These are phyloP conservation scores for Debaryomycetaceae sp. DNA, from an alignment of 1,139 yeast genomes.

Conservation along the genomic window DNA sequence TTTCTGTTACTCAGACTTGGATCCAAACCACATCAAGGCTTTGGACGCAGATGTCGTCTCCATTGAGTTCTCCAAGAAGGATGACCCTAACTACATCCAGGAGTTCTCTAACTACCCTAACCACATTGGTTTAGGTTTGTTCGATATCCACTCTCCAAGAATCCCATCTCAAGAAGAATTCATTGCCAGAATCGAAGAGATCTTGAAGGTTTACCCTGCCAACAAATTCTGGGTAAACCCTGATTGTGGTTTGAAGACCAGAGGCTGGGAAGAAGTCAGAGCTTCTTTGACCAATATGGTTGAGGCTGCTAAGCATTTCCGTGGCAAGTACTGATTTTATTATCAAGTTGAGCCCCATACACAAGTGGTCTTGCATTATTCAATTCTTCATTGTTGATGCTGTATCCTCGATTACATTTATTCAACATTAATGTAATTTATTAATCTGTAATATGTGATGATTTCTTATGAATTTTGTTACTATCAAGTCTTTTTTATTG, in stretches of 20 bases:
- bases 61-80: conserved; percentile 99
- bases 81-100: conserved; percentile 95
- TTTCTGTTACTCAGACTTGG: conserved; percentile 99
- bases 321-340: conserved; percentile 48
- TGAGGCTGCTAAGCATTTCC: conserved; percentile 95
- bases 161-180: conserved; percentile 97
- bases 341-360: conserved; percentile 13
- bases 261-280: conserved; percentile 89
- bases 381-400: conserved; percentile 41
- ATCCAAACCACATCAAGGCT: conserved; percentile 99
- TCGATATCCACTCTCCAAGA: conserved; percentile 99
- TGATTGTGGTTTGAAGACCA: conserved; percentile 99
- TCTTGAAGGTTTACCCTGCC: conserved; percentile 95
- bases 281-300: conserved; percentile 96
- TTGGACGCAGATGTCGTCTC: conserved; percentile 99
- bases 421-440: conserved; percentile 65
- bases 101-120: conserved; percentile 98
- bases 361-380: conserved; percentile 24
- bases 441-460: conserved; percentile 16
- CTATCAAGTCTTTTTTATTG: conserved; percentile 18
- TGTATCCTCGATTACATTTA: conserved; percentile 51
- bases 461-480: conserved; percentile 18
- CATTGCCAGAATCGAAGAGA: conserved; percentile 87
- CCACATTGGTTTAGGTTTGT: conserved; percentile 98
- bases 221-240: conserved; percentile 99